Base-by-base conservation (phyloP, 148 eudicot genomes). In the Hydrangea macrophylla region DNA sequence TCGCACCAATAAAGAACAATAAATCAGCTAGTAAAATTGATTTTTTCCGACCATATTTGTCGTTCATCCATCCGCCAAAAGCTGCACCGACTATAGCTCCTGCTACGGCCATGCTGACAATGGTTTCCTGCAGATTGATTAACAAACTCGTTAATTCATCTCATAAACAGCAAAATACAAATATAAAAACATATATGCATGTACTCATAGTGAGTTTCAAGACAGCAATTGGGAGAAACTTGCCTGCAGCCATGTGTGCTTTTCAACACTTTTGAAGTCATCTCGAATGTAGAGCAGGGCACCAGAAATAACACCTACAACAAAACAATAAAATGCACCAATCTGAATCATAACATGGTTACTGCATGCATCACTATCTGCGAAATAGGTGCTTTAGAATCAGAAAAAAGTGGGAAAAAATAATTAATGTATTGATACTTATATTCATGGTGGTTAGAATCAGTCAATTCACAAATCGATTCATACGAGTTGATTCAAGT, bases 21-120 rank as follows among this genome's bases (percentile, higher is more conserved):
- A 82, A 32, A 57, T 89, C 91, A 6, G 91, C 95, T 11, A 80
- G 54, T 50, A 89, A 71, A 45, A 89, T 89, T 1, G 95, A 73
- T 40, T 69, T 79, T 63, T 73, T 82, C 28, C 92, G 82, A 28
- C 96, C 96, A 35, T 75, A 70, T 26, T 60, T 76, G 40, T 89
- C 96, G 55, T 82, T 86, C 53, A 89, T 42, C 70, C 73, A 84
- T 33, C 96, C 91, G 36, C 96, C 96, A 27, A 79, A 2, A 11
- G 79, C 96, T 0, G 96, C 96, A 31, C 96, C 92, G 7, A 89
- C 0, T 2, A 89, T 86, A 2, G 96, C 96, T 56, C 96, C 92
- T 9, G 89, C 91, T 3, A 89, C 84, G 9, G 96, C 89, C 84
- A 75, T 89, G 65, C 91, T 82, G 55, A 89, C 96, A 28, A 89